Conservation (phyloP, 768 basidiomycete genomes). For the Serendipita indica region DNA sequence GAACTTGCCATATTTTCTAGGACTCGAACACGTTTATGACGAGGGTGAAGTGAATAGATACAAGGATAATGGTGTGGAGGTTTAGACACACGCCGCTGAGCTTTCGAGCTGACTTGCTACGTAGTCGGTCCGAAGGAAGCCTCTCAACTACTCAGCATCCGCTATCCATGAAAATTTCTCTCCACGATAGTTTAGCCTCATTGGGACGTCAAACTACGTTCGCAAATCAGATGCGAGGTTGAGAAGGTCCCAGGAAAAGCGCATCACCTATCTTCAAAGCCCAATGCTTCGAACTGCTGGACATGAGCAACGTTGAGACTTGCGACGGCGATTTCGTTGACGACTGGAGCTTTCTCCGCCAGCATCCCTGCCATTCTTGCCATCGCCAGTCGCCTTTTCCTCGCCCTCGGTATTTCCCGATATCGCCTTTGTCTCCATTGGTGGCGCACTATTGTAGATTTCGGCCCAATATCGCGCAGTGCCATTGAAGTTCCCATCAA, state of each 20-base stretch:
- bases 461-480: slow-evolving; percentile 92
- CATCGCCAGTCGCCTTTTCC: slow-evolving; percentile 7
- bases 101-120: too few species aligned
- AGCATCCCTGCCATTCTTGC: slow-evolving; percentile 19
- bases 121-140: too few species aligned
- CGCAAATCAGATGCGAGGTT: slow-evolving; percentile 5
- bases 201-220: slow-evolving; percentile 68
- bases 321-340: slow-evolving; percentile 46
- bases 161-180: slow-evolving; percentile 62
- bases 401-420: slow-evolving; percentile 15
- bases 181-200: slow-evolving; percentile 76
- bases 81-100: too few species aligned
- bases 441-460: slow-evolving; percentile 70
- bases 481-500: slow-evolving; percentile 70
- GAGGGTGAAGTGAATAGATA: too few species aligned
- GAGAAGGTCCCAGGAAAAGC: slow-evolving; percentile 22
- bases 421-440: slow-evolving; percentile 28
- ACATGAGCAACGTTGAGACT: slow-evolving; percentile 76
- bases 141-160: slow-evolving; percentile 75
- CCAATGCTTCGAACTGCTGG: slow-evolving; percentile 65
- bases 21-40: too few species aligned
- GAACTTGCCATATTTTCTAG: too few species aligned
- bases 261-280: slow-evolving; percentile 80
- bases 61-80: too few species aligned
- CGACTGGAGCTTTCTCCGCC: slow-evolving; percentile 13